Conservation (phyloP, 768 basidiomycete genomes). For the Boletellus sp. region DNA sequence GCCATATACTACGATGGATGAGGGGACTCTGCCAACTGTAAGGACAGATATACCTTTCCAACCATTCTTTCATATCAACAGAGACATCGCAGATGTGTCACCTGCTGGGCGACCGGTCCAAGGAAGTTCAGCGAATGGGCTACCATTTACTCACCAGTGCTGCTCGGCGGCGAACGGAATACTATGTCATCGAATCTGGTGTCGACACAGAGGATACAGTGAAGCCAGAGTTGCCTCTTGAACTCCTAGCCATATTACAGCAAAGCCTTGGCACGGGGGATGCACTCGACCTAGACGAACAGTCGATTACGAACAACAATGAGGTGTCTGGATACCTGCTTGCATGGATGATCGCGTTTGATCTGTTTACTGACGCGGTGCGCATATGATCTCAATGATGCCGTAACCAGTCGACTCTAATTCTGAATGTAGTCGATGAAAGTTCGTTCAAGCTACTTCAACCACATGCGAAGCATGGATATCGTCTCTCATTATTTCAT, state of each 20-base stretch:
- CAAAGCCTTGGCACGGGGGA: conserved; percentile 41
- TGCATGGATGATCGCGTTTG: conserved; percentile 86
- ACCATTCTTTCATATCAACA: neutral
- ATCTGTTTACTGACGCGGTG: conserved; percentile 81
- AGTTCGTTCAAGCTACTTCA: conserved; percentile 80
- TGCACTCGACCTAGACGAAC: conserved; percentile 36
- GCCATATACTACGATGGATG: conserved; percentile 57
- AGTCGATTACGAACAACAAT: conserved; percentile 34
- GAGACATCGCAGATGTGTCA: conserved; percentile 63
- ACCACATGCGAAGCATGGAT: conserved; percentile 71
- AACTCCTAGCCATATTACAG: conserved; percentile 64
- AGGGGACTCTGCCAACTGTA: conserved; percentile 64
- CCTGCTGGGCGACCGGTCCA: conserved; percentile 61
- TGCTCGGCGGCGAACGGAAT: conserved; percentile 71
- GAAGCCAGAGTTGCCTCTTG: conserved; percentile 56
- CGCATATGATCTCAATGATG: conserved; percentile 26
- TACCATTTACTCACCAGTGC: conserved; percentile 70
- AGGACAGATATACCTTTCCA: conserved; percentile 5
- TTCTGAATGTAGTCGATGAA: conserved; percentile 65
- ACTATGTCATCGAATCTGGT: conserved; percentile 83
- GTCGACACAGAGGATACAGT: conserved; percentile 63
- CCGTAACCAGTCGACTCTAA: neutral
- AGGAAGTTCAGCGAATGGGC: conserved; percentile 69
- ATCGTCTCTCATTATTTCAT: conserved; percentile 66
- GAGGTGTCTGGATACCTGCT: conserved; percentile 67